phyloP scores from a whole-genome alignment of 352 stramenopile genomes.

The Saprolegnia diclina region DNA sequence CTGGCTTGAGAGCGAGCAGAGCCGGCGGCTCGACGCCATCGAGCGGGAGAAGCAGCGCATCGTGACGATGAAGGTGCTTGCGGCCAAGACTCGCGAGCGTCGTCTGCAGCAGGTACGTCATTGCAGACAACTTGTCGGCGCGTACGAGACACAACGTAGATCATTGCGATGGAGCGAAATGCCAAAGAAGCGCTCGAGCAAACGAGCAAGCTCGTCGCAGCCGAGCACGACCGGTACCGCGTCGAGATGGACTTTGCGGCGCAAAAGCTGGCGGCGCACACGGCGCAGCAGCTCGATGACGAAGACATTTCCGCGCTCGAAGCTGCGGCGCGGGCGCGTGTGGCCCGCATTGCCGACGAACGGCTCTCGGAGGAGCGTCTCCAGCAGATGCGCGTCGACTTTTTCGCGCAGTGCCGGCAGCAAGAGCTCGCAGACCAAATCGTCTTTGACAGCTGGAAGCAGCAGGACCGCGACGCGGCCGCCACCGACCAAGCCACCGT shows the following conservation, averaged over 20 bases:
- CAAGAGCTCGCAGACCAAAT: constrained; percentile 65
- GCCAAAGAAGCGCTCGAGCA: constrained; percentile 61
- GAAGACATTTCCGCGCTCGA: constrained; percentile 71
- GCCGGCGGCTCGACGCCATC: constrained; percentile 48
- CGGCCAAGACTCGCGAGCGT: constrained; percentile 58
- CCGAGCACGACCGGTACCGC: constrained; percentile 53
- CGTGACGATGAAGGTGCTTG: constrained; percentile 58
- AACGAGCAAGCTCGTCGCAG: constrained; percentile 51
- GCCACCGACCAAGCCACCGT: constrained; percentile 35
- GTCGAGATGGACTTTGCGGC: constrained; percentile 47
- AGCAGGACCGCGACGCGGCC: constrained; percentile 41
- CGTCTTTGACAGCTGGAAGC: constrained; percentile 70
- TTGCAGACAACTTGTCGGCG: not conserved
- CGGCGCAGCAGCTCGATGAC: constrained; percentile 62
- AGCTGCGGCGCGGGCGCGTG: constrained; percentile 57
- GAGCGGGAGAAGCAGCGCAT: constrained; percentile 59
- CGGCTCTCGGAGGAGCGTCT: constrained; percentile 60
- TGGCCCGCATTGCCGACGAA: constrained; percentile 54
- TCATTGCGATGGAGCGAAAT: constrained; percentile 52
- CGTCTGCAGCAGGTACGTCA: constrained; percentile 27
- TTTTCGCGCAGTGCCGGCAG: constrained; percentile 60
- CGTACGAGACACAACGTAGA: constrained; percentile 48
- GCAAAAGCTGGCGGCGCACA: constrained; percentile 61
- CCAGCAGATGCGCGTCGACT: constrained; percentile 58
- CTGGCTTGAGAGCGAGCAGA: constrained; percentile 56